Conservation (phyloP, 371 early-diverging fungal species). For the Rhizopus stolonifer region DNA sequence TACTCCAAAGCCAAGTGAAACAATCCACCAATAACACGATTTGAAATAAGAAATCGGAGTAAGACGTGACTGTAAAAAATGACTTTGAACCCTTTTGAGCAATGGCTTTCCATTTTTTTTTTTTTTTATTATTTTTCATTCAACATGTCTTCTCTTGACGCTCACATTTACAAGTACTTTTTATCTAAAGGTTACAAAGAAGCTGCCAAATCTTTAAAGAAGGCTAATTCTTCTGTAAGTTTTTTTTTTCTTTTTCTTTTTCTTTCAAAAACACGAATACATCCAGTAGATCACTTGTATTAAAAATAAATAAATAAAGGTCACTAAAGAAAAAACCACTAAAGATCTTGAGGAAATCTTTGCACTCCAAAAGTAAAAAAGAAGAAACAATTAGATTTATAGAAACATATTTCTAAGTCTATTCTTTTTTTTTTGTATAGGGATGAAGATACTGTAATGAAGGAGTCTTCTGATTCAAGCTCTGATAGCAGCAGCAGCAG, state of each 20-base stretch:
- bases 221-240: constrained; percentile 25
- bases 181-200: constrained; percentile 23
- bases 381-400: neutral
- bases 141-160: constrained; percentile 19
- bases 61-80: neutral
- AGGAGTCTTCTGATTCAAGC: neutral
- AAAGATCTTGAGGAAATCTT: neutral
- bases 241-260: neutral
- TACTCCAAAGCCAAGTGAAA: neutral
- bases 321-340: neutral
- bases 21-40: neutral
- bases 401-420: too few species aligned
- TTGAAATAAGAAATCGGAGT: neutral
- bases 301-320: too few species aligned
- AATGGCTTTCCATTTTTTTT: neutral
- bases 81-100: too few species aligned
- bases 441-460: neutral
- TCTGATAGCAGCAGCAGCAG: too few species aligned
- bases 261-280: too few species aligned
- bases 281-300: too few species aligned
- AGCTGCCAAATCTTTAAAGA: constrained; percentile 26
- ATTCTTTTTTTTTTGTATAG: neutral
- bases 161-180: constrained; percentile 31
- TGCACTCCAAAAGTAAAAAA: neutral
- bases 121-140: neutral